Evolutionary conservation across 306 rosid species (phyloP).

Genomic region (Potentilla sterilis): DNA sequence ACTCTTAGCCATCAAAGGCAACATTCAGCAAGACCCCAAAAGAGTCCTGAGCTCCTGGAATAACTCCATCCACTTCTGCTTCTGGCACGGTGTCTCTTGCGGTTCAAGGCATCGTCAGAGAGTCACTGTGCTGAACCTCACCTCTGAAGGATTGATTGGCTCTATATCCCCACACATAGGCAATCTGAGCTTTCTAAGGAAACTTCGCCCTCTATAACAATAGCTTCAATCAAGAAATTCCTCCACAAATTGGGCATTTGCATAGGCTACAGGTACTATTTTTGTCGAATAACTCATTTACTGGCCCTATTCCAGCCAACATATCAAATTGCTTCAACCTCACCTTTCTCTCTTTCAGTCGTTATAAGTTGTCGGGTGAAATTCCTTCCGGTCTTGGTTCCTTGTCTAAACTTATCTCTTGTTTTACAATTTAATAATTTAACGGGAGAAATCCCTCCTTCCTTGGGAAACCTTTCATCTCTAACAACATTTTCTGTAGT

Average conservation of each 20-base stretch:
- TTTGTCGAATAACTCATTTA: background rate
- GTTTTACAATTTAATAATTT: fast-evolving
- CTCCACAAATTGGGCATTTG: background rate
- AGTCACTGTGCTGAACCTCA: background rate
- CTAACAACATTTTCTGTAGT: fast-evolving
- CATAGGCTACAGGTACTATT: background rate
- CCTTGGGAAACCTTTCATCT: background rate
- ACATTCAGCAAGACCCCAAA: background rate
- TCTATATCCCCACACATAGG: background rate
- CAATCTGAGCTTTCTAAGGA: background rate
- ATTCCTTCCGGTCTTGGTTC: background rate
- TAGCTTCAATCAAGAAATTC: background rate
- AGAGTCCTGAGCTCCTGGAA: background rate
- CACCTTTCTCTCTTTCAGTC: background rate
- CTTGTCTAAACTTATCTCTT: background rate
- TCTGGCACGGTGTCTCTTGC: background rate
- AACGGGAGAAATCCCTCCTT: background rate
- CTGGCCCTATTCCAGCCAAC: background rate
- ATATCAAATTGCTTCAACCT: background rate
- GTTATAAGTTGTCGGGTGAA: background rate
- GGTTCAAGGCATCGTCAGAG: background rate
- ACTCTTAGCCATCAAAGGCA: background rate
- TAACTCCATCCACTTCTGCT: background rate
- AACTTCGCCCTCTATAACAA: background rate
- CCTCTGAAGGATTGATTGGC: background rate